These are phyloP conservation scores for Mycocentrospora acerina DNA, from an alignment of 2,329 filamentous ascomycete species.

Conservation along the genomic window DNA sequence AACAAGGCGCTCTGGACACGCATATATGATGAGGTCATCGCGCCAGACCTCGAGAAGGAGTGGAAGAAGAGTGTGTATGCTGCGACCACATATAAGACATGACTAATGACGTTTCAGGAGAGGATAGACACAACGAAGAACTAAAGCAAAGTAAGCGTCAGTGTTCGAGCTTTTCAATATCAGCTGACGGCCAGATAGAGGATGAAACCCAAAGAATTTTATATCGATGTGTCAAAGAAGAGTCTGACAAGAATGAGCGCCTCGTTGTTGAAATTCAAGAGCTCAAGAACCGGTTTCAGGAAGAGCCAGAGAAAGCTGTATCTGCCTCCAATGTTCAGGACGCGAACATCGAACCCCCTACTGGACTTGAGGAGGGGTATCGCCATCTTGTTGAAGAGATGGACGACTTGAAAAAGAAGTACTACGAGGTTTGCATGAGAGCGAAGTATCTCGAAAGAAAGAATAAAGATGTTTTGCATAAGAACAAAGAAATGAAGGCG, in stretches of 20 bases:
- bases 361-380: conserved; percentile 25
- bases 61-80: conserved; percentile 33
- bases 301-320: conserved; percentile 4
- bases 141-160: conserved; percentile 28
- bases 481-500: conserved; percentile 44
- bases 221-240: conserved; percentile 26
- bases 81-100: background rate
- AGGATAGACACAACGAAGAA: conserved; percentile 24
- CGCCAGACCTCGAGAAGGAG: conserved; percentile 34
- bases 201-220: conserved; percentile 32
- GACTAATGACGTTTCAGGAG: conserved; percentile 16
- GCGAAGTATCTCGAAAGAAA: conserved; percentile 37
- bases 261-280: conserved; percentile 27
- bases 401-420: conserved; percentile 34
- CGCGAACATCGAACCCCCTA: conserved; percentile 1
- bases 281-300: conserved; percentile 19
- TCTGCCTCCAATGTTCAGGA: conserved; percentile 3
- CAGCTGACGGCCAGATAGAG: conserved; percentile 15
- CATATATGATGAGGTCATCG: conserved; percentile 38
- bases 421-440: conserved; percentile 28
- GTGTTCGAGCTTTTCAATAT: background rate
- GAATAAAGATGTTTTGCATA: conserved; percentile 35
- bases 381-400: conserved; percentile 31
- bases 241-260: conserved; percentile 27
- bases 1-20: conserved; percentile 30